Evolutionary conservation across 2,329 filamentous ascomycete species (phyloP).

Genomic region (Aspergillus ibericus): DNA sequence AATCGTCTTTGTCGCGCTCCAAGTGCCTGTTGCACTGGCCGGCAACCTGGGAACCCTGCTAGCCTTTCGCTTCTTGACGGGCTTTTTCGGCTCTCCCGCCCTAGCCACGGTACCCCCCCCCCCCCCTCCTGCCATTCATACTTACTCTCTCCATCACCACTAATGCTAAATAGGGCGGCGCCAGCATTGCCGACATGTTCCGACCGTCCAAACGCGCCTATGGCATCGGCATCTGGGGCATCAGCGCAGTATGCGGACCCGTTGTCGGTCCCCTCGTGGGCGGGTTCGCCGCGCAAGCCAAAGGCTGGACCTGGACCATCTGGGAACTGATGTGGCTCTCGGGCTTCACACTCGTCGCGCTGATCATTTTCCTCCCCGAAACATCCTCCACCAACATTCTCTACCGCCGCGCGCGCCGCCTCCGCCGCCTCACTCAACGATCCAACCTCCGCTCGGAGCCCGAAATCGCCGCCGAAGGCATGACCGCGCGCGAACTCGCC

Average conservation of each 20-base stretch:
- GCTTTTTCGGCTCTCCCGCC: constrained; percentile 49
- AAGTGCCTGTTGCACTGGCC: constrained; percentile 47
- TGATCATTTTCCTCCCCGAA: constrained; percentile 64
- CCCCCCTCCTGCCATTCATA: no score
- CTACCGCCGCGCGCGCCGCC: constrained; percentile 58
- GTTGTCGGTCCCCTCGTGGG: constrained; percentile 63
- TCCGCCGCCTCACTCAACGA: constrained; percentile 59
- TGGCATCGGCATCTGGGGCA: constrained; percentile 52
- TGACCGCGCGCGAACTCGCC: constrained; percentile 26
- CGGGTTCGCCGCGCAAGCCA: constrained; percentile 57
- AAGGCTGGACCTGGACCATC: constrained; percentile 22
- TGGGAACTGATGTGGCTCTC: constrained; percentile 23
- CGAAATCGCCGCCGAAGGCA: constrained; percentile 52
- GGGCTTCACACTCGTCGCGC: constrained; percentile 56
- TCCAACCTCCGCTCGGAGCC: constrained; percentile 53
- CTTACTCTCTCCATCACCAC: no score
- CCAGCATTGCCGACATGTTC: constrained; percentile 44
- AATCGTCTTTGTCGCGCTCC: constrained; percentile 50
- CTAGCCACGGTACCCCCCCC: constrained; percentile 34
- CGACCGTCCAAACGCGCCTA: constrained; percentile 32
- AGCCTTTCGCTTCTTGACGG: constrained; percentile 52
- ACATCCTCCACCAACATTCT: constrained; percentile 62
- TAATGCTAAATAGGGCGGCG: constrained; percentile 43
- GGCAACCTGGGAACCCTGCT: constrained; percentile 53
- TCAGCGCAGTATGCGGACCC: constrained; percentile 43